Percentiles rank a stretch among this genome's conserved stretches.
phyloP scores from a whole-genome alignment of 257 asterid genomes.

The Solanum chiquidenum region DNA sequence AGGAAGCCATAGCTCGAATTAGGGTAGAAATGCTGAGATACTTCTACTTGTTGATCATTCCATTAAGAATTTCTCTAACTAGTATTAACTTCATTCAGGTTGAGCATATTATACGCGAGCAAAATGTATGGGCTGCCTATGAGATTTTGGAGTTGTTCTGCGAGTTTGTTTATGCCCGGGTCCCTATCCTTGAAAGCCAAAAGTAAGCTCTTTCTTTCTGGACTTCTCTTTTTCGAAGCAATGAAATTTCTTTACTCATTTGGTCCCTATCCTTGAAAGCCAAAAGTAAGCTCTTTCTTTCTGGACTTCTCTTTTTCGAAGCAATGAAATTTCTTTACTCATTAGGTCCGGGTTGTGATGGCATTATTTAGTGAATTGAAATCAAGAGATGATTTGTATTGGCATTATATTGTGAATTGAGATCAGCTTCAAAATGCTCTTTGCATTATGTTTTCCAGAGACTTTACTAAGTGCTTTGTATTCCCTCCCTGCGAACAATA shows the following conservation, averaged over 20 bases:
- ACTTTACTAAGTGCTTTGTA: background rate
- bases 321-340: too few relatives aligned
- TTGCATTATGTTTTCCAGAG: background rate
- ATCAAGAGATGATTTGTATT: background rate
- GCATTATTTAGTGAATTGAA: background rate
- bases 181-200: conserved; percentile 79
- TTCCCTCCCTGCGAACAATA: background rate
- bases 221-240: background rate
- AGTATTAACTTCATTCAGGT: conserved; percentile 27
- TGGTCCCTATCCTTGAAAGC: too few relatives aligned
- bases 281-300: too few relatives aligned
- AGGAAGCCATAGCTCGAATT: conserved; percentile 83
- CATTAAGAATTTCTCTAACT: background rate
- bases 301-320: too few relatives aligned
- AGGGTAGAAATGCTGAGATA: conserved; percentile 30
- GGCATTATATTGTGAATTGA: background rate
- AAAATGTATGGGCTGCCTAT: conserved; percentile 80
- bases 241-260: background rate
- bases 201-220: conserved; percentile 24
- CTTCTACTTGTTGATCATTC: background rate
- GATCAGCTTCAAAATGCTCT: background rate
- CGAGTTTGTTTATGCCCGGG: conserved; percentile 74
- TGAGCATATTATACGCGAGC: conserved; percentile 90
- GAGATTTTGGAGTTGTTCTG: conserved; percentile 79
- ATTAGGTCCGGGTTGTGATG: background rate